Evolutionary conservation across 2,329 filamentous ascomycete genomes (phyloP).

Genomic region (Fusarium burgessii): DNA sequence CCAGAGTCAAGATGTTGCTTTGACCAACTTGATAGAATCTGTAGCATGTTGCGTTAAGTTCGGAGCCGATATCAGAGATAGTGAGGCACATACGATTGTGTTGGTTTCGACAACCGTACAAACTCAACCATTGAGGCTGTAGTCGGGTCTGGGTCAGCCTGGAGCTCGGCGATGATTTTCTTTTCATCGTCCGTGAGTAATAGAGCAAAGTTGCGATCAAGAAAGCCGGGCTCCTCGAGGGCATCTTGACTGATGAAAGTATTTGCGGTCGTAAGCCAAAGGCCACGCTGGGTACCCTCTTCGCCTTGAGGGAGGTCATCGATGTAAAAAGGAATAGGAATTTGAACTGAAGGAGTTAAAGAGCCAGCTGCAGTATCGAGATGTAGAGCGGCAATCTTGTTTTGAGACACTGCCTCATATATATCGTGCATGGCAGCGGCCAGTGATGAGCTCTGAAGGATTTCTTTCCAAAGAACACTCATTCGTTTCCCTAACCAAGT

Average conservation of each 20-base stretch:
- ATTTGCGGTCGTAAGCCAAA: conserved; percentile 91
- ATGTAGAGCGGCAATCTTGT: conserved; percentile 86
- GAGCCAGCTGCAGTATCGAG: conserved; percentile 73
- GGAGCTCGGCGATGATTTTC: conserved; percentile 77
- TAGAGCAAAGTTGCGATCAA: conserved; percentile 89
- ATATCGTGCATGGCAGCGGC: conserved; percentile 86
- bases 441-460: conserved; percentile 78
- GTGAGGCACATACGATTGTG: conserved; percentile 64
- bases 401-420: conserved; percentile 83
- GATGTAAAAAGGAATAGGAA: conserved; percentile 75
- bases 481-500: conserved; percentile 66
- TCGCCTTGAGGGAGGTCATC: conserved; percentile 77
- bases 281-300: conserved; percentile 76
- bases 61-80: not conserved
- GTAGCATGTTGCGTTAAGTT: not conserved
- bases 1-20: conserved; percentile 77
- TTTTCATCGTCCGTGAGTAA: conserved; percentile 86
- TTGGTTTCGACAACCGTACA: conserved; percentile 78
- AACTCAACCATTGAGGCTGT: conserved; percentile 85
- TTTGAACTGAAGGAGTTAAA: conserved; percentile 72
- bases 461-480: conserved; percentile 76
- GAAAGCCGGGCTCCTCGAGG: conserved; percentile 72
- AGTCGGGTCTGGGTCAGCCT: conserved; percentile 80
- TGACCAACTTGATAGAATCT: conserved; percentile 77
- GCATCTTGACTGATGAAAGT: conserved; percentile 77